phyloP scores from a whole-genome alignment of 352 stramenopile species.

The Achlya hypogyna region DNA sequence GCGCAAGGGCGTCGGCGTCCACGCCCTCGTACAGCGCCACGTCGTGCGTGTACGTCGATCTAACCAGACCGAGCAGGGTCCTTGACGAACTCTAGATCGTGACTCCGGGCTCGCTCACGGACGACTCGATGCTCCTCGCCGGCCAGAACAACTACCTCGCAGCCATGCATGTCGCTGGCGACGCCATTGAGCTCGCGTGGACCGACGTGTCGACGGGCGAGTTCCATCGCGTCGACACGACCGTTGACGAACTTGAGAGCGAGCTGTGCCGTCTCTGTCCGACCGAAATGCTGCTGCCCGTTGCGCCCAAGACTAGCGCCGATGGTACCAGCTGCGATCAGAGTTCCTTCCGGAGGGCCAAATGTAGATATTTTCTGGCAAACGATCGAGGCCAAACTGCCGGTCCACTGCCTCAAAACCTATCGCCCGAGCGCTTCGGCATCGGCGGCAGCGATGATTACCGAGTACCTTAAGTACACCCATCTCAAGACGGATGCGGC shows the following conservation, averaged over 20 bases:
- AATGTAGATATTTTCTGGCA: neutral
- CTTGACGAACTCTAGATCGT: slow-evolving; percentile 25
- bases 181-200: slow-evolving; percentile 52
- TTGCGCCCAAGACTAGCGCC: neutral
- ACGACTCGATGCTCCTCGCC: slow-evolving; percentile 66
- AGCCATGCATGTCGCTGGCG: slow-evolving; percentile 30
- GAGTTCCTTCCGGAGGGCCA: neutral
- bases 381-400: slow-evolving; percentile 34
- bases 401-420: slow-evolving; percentile 49
- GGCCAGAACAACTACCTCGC: slow-evolving; percentile 76
- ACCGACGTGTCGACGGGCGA: slow-evolving; percentile 70
- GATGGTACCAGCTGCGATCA: neutral
- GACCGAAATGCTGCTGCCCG: slow-evolving; percentile 57
- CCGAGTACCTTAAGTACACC: slow-evolving; percentile 63
- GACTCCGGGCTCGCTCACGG: slow-evolving; percentile 61
- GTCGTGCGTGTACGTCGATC: slow-evolving; percentile 55
- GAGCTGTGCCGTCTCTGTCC: slow-evolving; percentile 51
- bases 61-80: too few species aligned
- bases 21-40: slow-evolving; percentile 56
- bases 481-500: slow-evolving; percentile 32
- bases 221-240: slow-evolving; percentile 54
- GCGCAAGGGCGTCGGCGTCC: slow-evolving; percentile 31
- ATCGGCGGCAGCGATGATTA: slow-evolving; percentile 38
- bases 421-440: slow-evolving; percentile 36
- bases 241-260: slow-evolving; percentile 45